phyloP scores from a whole-genome alignment of 108 stramenopile genomes.

The Fistulifera pelliculosa region DNA sequence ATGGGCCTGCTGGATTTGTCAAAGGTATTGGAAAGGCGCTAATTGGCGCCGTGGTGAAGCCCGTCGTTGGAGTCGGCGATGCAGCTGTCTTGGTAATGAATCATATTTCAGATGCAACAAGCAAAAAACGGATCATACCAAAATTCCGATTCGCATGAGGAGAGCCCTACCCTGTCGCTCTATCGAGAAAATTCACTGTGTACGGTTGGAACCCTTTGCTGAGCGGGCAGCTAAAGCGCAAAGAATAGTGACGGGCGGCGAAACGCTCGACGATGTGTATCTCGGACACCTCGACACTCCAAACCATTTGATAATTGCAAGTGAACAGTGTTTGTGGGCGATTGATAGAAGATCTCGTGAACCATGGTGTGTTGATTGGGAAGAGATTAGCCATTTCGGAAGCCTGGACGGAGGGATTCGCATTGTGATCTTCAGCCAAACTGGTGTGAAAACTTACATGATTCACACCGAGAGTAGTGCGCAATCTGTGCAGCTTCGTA shows the following conservation, averaged over 20 bases:
- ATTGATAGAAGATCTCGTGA: conserved; percentile 46
- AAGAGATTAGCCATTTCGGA: conserved; percentile 65
- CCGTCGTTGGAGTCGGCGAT: conserved; percentile 75
- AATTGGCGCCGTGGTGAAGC: conserved; percentile 68
- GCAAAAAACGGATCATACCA: conserved; percentile 35
- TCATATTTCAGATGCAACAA: conserved; percentile 73
- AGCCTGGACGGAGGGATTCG: conserved; percentile 30
- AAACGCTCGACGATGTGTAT: conserved; percentile 62
- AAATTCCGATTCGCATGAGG: conserved; percentile 57
- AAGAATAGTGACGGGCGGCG: conserved; percentile 65
- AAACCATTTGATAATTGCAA: conserved; percentile 54
- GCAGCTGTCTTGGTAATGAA: conserved; percentile 75
- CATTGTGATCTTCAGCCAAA: conserved; percentile 51
- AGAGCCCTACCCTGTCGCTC: conserved; percentile 54
- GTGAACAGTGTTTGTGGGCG: conserved; percentile 61
- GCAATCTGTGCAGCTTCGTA: conserved; percentile 26
- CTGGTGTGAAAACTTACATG: conserved; percentile 47
- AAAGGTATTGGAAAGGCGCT: conserved; percentile 69
- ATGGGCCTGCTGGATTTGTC: conserved; percentile 63
- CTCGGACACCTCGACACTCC: conserved; percentile 65
- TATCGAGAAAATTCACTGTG: conserved; percentile 28
- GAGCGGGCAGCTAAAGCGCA: conserved; percentile 69
- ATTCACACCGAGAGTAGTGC: conserved; percentile 35
- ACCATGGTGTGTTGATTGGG: conserved; percentile 65
- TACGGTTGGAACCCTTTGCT: conserved; percentile 53